Evolutionary conservation across 495 filamentous ascomycete species (phyloP).

Genomic region (Pyronema omphalodes): DNA sequence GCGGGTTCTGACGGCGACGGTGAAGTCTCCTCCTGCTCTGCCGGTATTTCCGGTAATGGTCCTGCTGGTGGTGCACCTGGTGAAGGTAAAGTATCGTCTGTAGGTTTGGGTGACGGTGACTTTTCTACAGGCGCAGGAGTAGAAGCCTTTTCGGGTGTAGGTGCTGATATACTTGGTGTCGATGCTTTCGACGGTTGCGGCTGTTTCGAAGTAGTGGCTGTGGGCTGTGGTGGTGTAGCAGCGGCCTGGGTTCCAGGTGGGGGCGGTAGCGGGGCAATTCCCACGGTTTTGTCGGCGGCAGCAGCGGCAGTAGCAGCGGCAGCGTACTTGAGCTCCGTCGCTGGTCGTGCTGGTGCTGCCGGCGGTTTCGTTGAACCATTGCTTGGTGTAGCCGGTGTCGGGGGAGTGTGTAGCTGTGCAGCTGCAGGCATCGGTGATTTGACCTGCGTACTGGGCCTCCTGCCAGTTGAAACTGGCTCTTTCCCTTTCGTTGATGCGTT

Average conservation of each 20-base stretch:
- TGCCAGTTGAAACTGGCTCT: slow-evolving; percentile 29
- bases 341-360: slow-evolving; percentile 60
- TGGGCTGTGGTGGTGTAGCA: neutral
- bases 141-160: slow-evolving; percentile 8
- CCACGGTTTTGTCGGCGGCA: slow-evolving; percentile 75
- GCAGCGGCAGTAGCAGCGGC: slow-evolving; percentile 91
- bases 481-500: slow-evolving; percentile 33
- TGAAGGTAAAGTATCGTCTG: slow-evolving; percentile 8
- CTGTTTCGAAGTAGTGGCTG: neutral
- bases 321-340: slow-evolving; percentile 89
- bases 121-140: slow-evolving; percentile 7
- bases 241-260: slow-evolving; percentile 43
- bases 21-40: slow-evolving; percentile 7
- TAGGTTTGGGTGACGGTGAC: slow-evolving; percentile 11
- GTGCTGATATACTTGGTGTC: slow-evolving; percentile 1
- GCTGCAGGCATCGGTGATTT: slow-evolving; percentile 84
- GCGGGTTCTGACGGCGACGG: slow-evolving; percentile 25
- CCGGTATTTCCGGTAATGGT: slow-evolving; percentile 9
- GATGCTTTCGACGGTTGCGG: slow-evolving; percentile 27
- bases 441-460: slow-evolving; percentile 76
- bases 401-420: slow-evolving; percentile 62
- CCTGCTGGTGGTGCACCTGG: slow-evolving; percentile 7
- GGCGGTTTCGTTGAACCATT: slow-evolving; percentile 69
- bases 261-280: slow-evolving; percentile 81
- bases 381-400: slow-evolving; percentile 25